Conservation (phyloP, 2,329 filamentous ascomycete genomes). For the Ceratocystis ficicola region DNA sequence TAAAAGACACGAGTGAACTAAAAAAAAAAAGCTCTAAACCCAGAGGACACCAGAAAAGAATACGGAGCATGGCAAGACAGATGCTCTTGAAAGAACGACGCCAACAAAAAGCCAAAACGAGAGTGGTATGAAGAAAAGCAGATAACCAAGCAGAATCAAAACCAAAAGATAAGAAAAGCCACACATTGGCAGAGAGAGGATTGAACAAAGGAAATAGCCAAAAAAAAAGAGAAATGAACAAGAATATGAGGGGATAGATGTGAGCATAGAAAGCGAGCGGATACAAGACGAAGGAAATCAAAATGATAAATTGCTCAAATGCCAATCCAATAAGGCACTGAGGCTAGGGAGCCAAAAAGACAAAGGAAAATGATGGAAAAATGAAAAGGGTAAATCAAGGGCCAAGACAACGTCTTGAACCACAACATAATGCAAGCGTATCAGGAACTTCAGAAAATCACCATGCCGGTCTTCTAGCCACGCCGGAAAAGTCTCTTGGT, state of each 20-base stretch:
- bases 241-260: constrained; percentile 1
- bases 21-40: neutral
- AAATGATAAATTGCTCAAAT: neutral
- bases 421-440: no score
- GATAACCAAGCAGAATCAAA: neutral
- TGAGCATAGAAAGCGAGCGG: neutral
- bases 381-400: neutral
- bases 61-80: neutral
- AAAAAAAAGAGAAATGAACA: neutral
- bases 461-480: constrained; percentile 23
- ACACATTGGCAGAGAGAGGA: no score
- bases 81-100: neutral
- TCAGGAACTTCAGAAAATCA: constrained; percentile 12
- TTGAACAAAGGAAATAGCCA: neutral
- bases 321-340: no score
- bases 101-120: neutral
- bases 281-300: neutral
- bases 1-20: neutral
- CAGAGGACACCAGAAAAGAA: neutral
- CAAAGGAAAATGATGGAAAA: constrained; percentile 1
- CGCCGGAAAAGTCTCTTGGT: constrained; percentile 60
- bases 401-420: neutral
- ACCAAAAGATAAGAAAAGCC: neutral
- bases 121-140: neutral
- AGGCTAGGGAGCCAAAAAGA: neutral